phyloP scores from a whole-genome alignment of 352 stramenopile genomes.

The Detonula confervacea region DNA sequence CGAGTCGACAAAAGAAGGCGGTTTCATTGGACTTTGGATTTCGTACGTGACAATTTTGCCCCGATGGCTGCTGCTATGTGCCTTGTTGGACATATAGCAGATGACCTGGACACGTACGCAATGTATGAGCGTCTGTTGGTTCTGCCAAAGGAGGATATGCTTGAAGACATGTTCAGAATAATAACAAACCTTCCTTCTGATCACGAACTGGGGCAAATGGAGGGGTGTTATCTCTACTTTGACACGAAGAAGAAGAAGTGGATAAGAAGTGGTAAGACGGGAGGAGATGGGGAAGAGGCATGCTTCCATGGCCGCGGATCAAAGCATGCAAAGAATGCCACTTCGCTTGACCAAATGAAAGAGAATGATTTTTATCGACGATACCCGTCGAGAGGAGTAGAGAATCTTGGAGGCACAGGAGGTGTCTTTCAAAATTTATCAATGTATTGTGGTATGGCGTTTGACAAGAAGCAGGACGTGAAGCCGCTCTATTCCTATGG shows the following conservation, averaged over 20 bases:
- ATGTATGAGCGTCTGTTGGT: conserved; percentile 7
- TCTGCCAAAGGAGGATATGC: background rate
- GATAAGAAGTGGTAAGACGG: conserved; percentile 11
- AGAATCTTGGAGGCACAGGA: background rate
- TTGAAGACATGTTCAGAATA: too few relatives aligned
- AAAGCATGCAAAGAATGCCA: conserved; percentile 10
- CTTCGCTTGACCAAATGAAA: conserved; percentile 4
- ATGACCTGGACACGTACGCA: background rate
- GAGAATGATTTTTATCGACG: background rate
- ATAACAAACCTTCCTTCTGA: too few relatives aligned
- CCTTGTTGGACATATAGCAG: conserved; percentile 19
- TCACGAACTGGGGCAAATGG: too few relatives aligned
- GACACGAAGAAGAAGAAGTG: conserved; percentile 11
- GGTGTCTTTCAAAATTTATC: conserved; percentile 22
- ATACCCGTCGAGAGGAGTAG: background rate
- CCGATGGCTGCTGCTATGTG: conserved; percentile 6
- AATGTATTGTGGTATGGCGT: conserved; percentile 15
- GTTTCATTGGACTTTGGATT: conserved; percentile 11
- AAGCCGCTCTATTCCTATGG: background rate
- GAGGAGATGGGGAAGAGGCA: background rate
- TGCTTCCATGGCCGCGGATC: conserved; percentile 3
- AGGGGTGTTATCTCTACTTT: conserved; percentile 26
- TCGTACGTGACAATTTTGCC: conserved; percentile 15
- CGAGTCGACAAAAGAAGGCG: conserved; percentile 4
- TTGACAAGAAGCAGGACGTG: background rate